Base-by-base conservation (phyloP, 305 asterid genomes). In the Fraxinus platypoda region DNA sequence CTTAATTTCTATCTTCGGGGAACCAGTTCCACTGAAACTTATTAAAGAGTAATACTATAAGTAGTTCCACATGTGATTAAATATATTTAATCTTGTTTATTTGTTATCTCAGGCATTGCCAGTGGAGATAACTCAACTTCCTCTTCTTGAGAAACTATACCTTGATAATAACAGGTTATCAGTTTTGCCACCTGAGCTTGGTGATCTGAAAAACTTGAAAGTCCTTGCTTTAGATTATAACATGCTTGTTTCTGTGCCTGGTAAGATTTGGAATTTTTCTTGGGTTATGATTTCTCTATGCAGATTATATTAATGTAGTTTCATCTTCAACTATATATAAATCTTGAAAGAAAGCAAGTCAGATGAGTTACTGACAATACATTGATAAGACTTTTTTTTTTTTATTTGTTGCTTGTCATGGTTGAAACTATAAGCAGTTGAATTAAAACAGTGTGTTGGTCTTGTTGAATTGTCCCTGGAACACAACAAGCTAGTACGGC, bases 401-500 rank as follows among this genome's bases (percentile, higher is more conserved):
- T 57, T 12, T 21, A 17, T 87, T 96, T 46, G 43, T 84, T 70
- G 54, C 74, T 78, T 78, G 13, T 84, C 68, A 33, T 83, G 82
- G 81, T 82, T 54, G 89, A 73, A 83, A 81, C 71, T 81, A 64
- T 81, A 80, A 81, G 82, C 97, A 97, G 99, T 91, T 88, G 99
- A 97, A 85, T 84, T 97, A 81, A 93, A 92, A 81, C 94, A 91
- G 87, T 95, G 99, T 68, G 87, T 93, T 82, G 92, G 92, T 85
- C 93, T 97, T 77, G 90, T 97, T 80, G 99, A 97, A 87, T 88
- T 97, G 90, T 97, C 99, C 66, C 89, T 97, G 93, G 99, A 95
- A 86, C 98, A 97, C 93, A 97, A 97, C 94, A 97, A 95, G 95
- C 90, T 97, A 88, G 97, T 97, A 78, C 93, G 98, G 38, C 99